Evolutionary conservation across 768 basidiomycete species (phyloP).

Genomic region (Chalciporus chontae): DNA sequence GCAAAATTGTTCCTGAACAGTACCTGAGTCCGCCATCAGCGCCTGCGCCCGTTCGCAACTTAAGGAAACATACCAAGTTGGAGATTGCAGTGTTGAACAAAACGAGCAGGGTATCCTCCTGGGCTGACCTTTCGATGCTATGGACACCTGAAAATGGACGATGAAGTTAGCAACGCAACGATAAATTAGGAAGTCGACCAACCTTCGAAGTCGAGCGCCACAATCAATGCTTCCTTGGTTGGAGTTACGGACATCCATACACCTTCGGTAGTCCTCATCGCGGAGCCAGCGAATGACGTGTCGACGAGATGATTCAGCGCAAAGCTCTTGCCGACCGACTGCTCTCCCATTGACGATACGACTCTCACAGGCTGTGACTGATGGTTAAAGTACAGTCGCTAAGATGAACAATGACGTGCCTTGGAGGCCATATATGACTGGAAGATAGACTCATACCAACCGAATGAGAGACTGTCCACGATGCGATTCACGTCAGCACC

Average conservation of each 20-base stretch:
- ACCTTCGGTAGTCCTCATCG: slow-evolving; percentile 64
- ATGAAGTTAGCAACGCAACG: too few species aligned
- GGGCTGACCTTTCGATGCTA: slow-evolving; percentile 59
- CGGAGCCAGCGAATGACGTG: slow-evolving; percentile 63
- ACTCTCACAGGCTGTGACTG: slow-evolving; percentile 52
- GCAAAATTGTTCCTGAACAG: slow-evolving; percentile 67
- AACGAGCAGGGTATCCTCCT: slow-evolving; percentile 62
- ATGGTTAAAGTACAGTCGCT: neutral
- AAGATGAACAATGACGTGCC: slow-evolving; percentile 28
- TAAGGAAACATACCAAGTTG: slow-evolving; percentile 44
- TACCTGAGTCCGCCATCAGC: slow-evolving; percentile 35
- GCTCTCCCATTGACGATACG: slow-evolving; percentile 68
- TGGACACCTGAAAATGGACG: slow-evolving; percentile 43
- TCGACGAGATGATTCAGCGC: slow-evolving; percentile 58
- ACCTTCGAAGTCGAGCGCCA: slow-evolving; percentile 67
- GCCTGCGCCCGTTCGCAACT: neutral
- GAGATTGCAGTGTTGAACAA: slow-evolving; percentile 65
- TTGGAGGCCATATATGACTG: slow-evolving; percentile 59
- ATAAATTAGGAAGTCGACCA: neutral
- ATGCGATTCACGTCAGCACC: slow-evolving; percentile 59
- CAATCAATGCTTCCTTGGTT: slow-evolving; percentile 48
- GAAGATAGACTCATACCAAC: slow-evolving; percentile 65
- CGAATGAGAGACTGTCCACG: slow-evolving; percentile 52
- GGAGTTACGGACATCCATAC: slow-evolving; percentile 70
- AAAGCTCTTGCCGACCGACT: slow-evolving; percentile 63